Base-by-base conservation (phyloP, 2,329 filamentous ascomycete genomes). In the Aspergillus sp. region DNA sequence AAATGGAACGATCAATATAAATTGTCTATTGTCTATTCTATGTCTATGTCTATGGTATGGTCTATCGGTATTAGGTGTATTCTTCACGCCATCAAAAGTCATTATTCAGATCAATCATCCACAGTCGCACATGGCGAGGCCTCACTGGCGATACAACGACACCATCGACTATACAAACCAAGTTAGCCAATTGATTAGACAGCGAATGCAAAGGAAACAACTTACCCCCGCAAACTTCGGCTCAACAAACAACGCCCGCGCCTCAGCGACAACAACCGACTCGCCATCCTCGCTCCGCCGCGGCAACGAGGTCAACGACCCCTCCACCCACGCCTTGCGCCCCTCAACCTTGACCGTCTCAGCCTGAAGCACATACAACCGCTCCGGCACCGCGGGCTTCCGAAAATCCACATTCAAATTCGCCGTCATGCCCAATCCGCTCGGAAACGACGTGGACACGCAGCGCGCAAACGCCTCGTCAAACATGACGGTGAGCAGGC, bases 291-390 rank as follows among this genome's bases (percentile, higher is more conserved):
- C 60, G 5, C 38, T 53, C 20, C 58, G 49, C 29, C 56, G 34
- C 5, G 53, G 55, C 34, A 54, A 41, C 31, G 50, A 64, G 17
- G 51, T 59, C 63, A 72, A 62, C 17, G 45, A 52, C 1, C 69
- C 69, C 51, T 71, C 61, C 43, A 71, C 70, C 69, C 69, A 71
- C 36, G 68, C 69, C 60, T 72, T 72, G 31, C 70, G 49, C 5
- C 70, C 69, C 47, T 71, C 68, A 5, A 71, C 67, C 54, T 62
- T 62, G 1, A 62, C 63, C 38, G 67, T 70, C 58, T 65, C 56
- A 2, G 69, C 67, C 11, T 58, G 55, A 50, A 72, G 46, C 23
- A 71, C 61, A 61, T 69, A 70, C 49, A 71, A 34, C 13, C 64
- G 58, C 29, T 67, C 65, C 25, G 67, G 66, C 17, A 63, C 49